Conservation (phyloP, 2,329 filamentous ascomycete species). For the Monosporascus ibericus region DNA sequence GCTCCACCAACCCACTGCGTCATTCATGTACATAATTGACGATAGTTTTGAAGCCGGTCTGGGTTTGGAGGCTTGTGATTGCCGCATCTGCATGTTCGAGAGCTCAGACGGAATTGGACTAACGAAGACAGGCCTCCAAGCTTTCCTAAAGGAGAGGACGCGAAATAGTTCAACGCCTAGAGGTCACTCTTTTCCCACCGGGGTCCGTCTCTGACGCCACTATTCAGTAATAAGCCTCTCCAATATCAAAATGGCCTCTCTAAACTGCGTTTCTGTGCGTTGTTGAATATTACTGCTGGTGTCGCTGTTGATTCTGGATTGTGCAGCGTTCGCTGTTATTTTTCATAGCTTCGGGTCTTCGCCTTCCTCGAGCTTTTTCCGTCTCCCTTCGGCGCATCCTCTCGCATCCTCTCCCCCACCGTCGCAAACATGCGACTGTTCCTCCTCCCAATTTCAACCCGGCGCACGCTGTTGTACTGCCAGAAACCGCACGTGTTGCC, state of each 20-base stretch:
- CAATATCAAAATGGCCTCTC: background rate
- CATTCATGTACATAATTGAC: background rate
- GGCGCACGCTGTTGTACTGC: slow-evolving; percentile 87
- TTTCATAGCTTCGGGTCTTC: too few relatives aligned
- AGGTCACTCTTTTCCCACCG: background rate
- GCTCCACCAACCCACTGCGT: background rate
- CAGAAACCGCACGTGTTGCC: slow-evolving; percentile 61
- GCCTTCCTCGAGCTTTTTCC: background rate
- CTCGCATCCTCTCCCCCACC: background rate
- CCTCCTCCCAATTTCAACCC: slow-evolving; percentile 86
- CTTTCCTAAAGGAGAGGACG: background rate
- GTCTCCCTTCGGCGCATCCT: background rate
- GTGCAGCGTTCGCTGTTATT: too few relatives aligned
- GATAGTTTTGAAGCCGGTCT: background rate
- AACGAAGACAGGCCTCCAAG: background rate
- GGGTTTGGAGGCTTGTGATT: background rate
- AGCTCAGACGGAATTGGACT: background rate
- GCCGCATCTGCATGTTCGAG: background rate
- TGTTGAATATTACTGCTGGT: too few relatives aligned
- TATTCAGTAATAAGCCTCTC: too few relatives aligned
- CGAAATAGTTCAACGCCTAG: background rate
- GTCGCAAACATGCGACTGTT: slow-evolving; percentile 72
- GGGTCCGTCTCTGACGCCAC: background rate
- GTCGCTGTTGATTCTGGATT: too few relatives aligned
- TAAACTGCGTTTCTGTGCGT: too few relatives aligned